Conservation (phyloP, 495 filamentous ascomycete genomes). For the Aspergillus sclerotiicarbonarius region DNA sequence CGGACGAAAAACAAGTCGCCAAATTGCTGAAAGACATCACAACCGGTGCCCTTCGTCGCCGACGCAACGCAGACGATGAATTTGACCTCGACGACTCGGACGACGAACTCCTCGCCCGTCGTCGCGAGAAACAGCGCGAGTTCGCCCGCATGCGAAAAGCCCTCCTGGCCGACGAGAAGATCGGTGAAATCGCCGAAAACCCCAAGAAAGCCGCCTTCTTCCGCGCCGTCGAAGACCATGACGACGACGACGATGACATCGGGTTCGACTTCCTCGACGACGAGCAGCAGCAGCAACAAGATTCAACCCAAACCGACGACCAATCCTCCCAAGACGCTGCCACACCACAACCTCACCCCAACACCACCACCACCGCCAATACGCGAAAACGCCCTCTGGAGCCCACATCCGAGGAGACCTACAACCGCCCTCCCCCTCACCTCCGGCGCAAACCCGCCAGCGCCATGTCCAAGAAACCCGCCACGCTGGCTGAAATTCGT, state of each 20-base stretch:
- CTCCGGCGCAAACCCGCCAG: slow-evolving; percentile 61
- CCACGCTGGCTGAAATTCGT: slow-evolving; percentile 73
- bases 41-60: slow-evolving; percentile 77
- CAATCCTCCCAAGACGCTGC: slow-evolving; percentile 43
- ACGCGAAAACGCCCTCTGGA: slow-evolving; percentile 59
- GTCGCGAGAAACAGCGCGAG: slow-evolving; percentile 78
- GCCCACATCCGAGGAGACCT: slow-evolving; percentile 38
- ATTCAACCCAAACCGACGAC: slow-evolving; percentile 31
- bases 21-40: slow-evolving; percentile 92
- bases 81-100: slow-evolving; percentile 84
- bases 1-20: slow-evolving; percentile 73
- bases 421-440: slow-evolving; percentile 59
- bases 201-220: slow-evolving; percentile 90
- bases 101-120: slow-evolving; percentile 73
- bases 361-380: slow-evolving; percentile 29
- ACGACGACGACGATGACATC: slow-evolving; percentile 68
- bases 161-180: slow-evolving; percentile 83
- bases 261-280: slow-evolving; percentile 68
- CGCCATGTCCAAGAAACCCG: slow-evolving; percentile 58
- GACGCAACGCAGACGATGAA: slow-evolving; percentile 68
- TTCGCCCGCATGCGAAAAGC: slow-evolving; percentile 91
- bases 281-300: slow-evolving; percentile 43
- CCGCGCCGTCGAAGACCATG: slow-evolving; percentile 79
- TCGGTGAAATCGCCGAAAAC: slow-evolving; percentile 86
- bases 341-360: slow-evolving; percentile 24